Conservation (phyloP, 768 basidiomycete genomes). For the Neoboletus brunneissimus region DNA sequence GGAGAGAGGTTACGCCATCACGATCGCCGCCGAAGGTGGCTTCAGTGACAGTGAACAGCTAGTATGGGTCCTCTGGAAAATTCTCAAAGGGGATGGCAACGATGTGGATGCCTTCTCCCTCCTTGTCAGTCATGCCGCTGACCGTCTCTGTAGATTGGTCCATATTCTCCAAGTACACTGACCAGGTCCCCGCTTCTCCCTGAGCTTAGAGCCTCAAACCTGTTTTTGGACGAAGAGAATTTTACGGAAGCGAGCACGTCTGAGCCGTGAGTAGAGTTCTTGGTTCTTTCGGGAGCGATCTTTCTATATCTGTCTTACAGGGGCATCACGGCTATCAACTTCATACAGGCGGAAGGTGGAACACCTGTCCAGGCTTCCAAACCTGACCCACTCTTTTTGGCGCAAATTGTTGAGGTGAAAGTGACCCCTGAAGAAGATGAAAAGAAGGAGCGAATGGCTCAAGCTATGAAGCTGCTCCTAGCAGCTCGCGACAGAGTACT, state of each 20-base stretch:
- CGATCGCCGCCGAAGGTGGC: constrained; percentile 44
- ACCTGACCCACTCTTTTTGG: not conserved
- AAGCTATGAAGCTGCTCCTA: constrained; percentile 66
- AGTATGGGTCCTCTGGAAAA: constrained; percentile 87
- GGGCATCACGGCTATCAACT: constrained; percentile 6
- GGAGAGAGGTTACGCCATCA: constrained; percentile 62
- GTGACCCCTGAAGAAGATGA: constrained; percentile 52
- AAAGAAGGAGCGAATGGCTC: constrained; percentile 54
- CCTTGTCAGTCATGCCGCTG: not conserved
- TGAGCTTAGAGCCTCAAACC: constrained; percentile 69
- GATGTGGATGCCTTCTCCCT: constrained; percentile 46
- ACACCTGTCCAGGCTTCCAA: constrained; percentile 1
- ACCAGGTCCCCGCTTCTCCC: constrained; percentile 74
- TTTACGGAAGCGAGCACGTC: constrained; percentile 44
- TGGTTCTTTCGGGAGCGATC: not conserved
- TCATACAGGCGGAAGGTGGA: constrained; percentile 7
- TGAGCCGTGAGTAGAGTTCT: constrained; percentile 41
- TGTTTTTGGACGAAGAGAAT: constrained; percentile 63
- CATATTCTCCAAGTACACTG: constrained; percentile 73
- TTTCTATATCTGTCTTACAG: constrained; percentile 22
- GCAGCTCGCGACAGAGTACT: constrained; percentile 70
- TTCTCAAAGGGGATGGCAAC: constrained; percentile 76
- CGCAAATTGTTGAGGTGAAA: constrained; percentile 3
- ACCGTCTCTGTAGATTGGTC: constrained; percentile 59
- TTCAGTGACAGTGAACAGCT: constrained; percentile 68